A percentile compares a stretch with the other conserved stretches of the same genome.
phyloP scores from a whole-genome alignment of 768 basidiomycete genomes.

The Tricholoma bakamatsutake region DNA sequence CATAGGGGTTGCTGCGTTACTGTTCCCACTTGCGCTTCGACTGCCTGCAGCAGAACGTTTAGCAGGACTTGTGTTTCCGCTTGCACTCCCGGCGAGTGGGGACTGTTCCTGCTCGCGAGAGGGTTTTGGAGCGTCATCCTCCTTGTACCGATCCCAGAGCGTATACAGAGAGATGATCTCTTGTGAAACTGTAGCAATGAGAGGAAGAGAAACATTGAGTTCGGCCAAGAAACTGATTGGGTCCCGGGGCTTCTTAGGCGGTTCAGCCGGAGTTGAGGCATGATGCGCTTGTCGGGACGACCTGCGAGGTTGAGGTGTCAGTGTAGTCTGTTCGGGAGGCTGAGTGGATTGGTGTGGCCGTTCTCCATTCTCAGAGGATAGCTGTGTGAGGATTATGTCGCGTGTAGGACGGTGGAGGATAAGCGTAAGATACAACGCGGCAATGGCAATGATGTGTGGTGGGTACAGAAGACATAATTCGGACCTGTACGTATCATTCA shows the following conservation, averaged over 20 bases:
- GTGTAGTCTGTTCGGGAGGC: slow-evolving; percentile 6
- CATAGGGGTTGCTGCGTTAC: slow-evolving; percentile 25
- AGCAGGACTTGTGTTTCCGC: slow-evolving; percentile 17
- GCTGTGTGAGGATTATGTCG: slow-evolving; percentile 33
- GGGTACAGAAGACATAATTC: slow-evolving; percentile 93
- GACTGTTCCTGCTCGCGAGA: slow-evolving; percentile 21
- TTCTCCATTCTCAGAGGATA: slow-evolving; percentile 25
- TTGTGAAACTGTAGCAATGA: slow-evolving; percentile 80
- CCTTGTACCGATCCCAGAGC: slow-evolving; percentile 81
- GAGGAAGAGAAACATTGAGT: slow-evolving; percentile 78
- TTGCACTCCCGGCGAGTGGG: slow-evolving; percentile 18
- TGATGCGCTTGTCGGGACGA: slow-evolving; percentile 44
- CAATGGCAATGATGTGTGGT: slow-evolving; percentile 90
- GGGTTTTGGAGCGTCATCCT: slow-evolving; percentile 38
- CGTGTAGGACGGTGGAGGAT: slow-evolving; percentile 61
- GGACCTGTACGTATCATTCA: slow-evolving; percentile 95
- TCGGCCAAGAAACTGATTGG: slow-evolving; percentile 78
- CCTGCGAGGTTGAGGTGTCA: slow-evolving; percentile 40
- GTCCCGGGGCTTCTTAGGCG: slow-evolving; percentile 49
- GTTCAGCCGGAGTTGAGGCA: slow-evolving; percentile 16
- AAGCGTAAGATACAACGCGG: slow-evolving; percentile 86
- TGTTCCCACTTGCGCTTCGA: slow-evolving; percentile 10
- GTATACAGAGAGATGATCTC: slow-evolving; percentile 89
- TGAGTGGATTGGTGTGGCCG: slow-evolving; percentile 7
- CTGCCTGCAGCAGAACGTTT: slow-evolving; percentile 22